phyloP scores from a whole-genome alignment of 106 monocot species.

The Dactylorhiza incarnata region DNA sequence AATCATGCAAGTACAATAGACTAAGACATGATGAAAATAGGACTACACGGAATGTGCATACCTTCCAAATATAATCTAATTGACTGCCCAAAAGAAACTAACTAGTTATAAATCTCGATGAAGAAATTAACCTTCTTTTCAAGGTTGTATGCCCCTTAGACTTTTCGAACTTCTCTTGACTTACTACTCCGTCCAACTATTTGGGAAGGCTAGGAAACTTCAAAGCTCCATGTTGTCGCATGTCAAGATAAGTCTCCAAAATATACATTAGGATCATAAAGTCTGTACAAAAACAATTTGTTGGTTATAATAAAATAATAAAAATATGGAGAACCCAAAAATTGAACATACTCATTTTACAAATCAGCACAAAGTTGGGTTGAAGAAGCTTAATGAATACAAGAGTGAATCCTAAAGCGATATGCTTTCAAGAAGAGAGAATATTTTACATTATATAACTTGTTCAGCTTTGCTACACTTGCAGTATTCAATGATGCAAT shows the following conservation, averaged over 20 bases:
- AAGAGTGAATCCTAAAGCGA: neutral
- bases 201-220: conserved; percentile 75
- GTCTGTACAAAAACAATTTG: conserved; percentile 32
- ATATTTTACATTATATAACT: neutral
- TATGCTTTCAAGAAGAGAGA: neutral
- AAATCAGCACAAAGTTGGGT: neutral
- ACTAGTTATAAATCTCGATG: neutral
- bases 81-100: too few species aligned
- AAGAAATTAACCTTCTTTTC: conserved; percentile 74
- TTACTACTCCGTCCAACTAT: conserved; percentile 66
- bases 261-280: conserved; percentile 87
- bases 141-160: conserved; percentile 87
- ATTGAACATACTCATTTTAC: too few species aligned
- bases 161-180: conserved; percentile 75
- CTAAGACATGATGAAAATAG: too few species aligned
- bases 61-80: too few species aligned
- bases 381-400: neutral
- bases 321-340: neutral
- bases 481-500: neutral
- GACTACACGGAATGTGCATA: too few species aligned
- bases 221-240: conserved; percentile 75
- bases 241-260: conserved; percentile 91
- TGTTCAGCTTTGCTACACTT: neutral
- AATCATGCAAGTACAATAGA: too few species aligned
- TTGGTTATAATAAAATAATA: neutral